phyloP scores from a whole-genome alignment of 768 basidiomycete genomes.

The Leccinum arenicola region DNA sequence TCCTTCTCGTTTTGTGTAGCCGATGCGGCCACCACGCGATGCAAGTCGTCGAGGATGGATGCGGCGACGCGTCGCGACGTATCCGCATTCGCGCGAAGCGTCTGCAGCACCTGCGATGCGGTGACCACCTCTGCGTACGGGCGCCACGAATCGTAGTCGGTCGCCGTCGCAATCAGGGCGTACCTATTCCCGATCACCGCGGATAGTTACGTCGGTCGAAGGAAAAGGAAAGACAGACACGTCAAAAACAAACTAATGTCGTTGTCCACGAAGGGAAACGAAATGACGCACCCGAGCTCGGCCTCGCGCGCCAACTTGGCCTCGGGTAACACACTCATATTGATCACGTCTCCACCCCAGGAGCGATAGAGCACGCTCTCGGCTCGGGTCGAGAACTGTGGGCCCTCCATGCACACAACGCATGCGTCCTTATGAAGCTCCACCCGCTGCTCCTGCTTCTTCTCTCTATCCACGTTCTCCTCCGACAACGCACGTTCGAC shows the following conservation, averaged over 20 bases:
- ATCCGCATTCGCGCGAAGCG: constrained; percentile 82
- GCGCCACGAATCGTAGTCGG: constrained; percentile 97
- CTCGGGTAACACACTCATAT: constrained; percentile 97
- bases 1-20: background rate
- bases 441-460: constrained; percentile 50
- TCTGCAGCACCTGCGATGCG: constrained; percentile 87
- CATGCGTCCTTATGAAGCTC: constrained; percentile 79
- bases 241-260: too few relatives aligned
- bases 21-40: background rate
- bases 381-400: constrained; percentile 96
- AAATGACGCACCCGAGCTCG: constrained; percentile 67
- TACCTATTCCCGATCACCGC: constrained; percentile 54
- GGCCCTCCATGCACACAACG: constrained; percentile 96
- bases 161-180: constrained; percentile 84
- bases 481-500: constrained; percentile 59
- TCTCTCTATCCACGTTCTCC: constrained; percentile 12
- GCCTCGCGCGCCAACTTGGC: constrained; percentile 97
- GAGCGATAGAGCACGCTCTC: constrained; percentile 92
- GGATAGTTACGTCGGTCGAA: background rate
- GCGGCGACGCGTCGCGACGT: constrained; percentile 76
- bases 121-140: constrained; percentile 80
- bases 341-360: constrained; percentile 93
- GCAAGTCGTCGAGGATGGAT: constrained; percentile 63
- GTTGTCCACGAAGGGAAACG: background rate
- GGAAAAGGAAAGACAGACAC: background rate